Evolutionary conservation across 768 basidiomycete genomes (phyloP), one percentile per base, ranked within the genome.

Genomic region (Lactarius pseudohatsudake): DNA sequence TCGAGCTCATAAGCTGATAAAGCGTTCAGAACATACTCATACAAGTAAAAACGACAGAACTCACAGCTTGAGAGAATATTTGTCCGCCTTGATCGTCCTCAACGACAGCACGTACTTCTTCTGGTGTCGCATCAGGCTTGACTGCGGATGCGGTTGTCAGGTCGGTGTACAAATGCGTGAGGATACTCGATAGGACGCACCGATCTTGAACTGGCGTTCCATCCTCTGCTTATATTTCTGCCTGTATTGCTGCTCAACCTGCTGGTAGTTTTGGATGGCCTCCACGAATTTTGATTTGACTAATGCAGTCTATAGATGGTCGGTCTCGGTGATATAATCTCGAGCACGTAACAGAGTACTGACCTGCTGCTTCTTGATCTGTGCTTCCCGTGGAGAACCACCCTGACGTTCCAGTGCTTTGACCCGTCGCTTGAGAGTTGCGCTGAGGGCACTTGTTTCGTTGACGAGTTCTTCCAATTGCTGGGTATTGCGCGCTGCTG

Each of bases 91-190:
- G 79, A 63, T 84, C 86, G 68, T 89, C 86, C 59, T 90, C 81
- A 2, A 90, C 86, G 41, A 87, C 85, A 32, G 85, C 79, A 65
- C 84, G 79, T 41, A 96, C 80, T 74, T 96, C 93, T 65, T 93
- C 88, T 13, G 85, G 84, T 34, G 92, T 87, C 22, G 94, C 94
- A 71, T 93, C 86, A 2, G 92, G 92, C 76, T 96, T 95, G 56
- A 94, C 93, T 92, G 65, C 58, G 41, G 57, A 62, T 16, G 32
- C 3, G 34, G 43, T 43, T 32, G 5, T 55, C 18, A 16, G 34
- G 11, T 56, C 28, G 43, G 58, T 43, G 47, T 26, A 66, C 18
- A 59, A 59, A 40, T 26, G 34, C 45, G 15, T 53, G 30, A 50
- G 26, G 1, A 13, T 45, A 40, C 36, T 45, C 38, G 20, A 26